Conservation (phyloP, 2,329 filamentous ascomycete genomes). For the Drechslerella dactyloides region DNA sequence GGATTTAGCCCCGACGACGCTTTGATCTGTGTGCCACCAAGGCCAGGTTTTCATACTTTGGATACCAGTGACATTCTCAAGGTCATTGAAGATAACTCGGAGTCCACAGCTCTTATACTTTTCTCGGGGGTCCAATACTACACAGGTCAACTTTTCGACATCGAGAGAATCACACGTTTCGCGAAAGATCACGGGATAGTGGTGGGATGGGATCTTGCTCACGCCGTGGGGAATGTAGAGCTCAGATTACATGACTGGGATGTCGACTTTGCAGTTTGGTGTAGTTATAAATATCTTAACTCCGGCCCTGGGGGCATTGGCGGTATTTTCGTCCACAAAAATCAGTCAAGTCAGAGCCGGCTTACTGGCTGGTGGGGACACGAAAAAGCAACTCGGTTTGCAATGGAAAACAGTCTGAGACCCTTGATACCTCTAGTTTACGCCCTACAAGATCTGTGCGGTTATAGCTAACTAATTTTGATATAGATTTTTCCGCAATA, state of each 20-base stretch:
- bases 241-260: slow-evolving; percentile 83
- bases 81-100: slow-evolving; percentile 75
- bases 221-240: slow-evolving; percentile 83
- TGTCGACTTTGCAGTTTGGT: slow-evolving; percentile 88
- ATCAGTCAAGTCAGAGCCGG: slow-evolving; percentile 68
- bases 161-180: slow-evolving; percentile 76
- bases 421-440: neutral
- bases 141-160: slow-evolving; percentile 86
- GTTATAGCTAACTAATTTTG: neutral
- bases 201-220: slow-evolving; percentile 87
- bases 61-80: slow-evolving; percentile 74
- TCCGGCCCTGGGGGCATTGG: slow-evolving; percentile 81
- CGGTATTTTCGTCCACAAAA: slow-evolving; percentile 79
- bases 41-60: slow-evolving; percentile 66
- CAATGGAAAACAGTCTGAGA: slow-evolving; percentile 73
- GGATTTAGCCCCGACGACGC: slow-evolving; percentile 69
- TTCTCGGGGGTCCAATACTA: slow-evolving; percentile 92
- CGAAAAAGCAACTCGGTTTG: slow-evolving; percentile 76
- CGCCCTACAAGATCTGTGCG: neutral
- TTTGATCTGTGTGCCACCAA: slow-evolving; percentile 76
- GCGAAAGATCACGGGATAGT: slow-evolving; percentile 74
- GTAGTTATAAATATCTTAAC: slow-evolving; percentile 94
- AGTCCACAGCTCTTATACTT: slow-evolving; percentile 75
- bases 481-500: slow-evolving; percentile 65
- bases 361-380: slow-evolving; percentile 87